Evolutionary conservation across 495 filamentous ascomycete genomes (phyloP).

Genomic region (Tuber brumale): DNA sequence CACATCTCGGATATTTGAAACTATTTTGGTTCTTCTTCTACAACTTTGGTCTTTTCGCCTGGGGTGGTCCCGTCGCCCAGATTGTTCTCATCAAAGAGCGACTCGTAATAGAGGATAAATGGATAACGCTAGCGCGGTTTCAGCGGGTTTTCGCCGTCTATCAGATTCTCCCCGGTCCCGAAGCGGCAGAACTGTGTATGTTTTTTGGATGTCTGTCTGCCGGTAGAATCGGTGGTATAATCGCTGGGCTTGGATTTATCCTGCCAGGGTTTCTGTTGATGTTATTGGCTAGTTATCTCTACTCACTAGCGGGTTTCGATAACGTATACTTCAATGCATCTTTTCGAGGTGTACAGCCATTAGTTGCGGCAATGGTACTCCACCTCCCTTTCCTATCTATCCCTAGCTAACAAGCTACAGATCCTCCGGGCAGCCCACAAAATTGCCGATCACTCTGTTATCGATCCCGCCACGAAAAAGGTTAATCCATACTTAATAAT

Average conservation of each 20-base stretch:
- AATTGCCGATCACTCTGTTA: constrained; percentile 42
- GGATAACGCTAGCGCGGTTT: constrained; percentile 43
- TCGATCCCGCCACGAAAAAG: constrained; percentile 39
- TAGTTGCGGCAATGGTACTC: constrained; percentile 44
- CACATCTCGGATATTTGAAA: constrained; percentile 31
- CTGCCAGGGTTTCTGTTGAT: constrained; percentile 44
- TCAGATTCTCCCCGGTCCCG: constrained; percentile 44
- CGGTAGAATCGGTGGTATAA: constrained; percentile 43
- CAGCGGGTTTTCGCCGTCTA: constrained; percentile 45
- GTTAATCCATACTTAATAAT: constrained; percentile 42
- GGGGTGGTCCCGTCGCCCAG: constrained; percentile 45
- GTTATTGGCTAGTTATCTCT: constrained; percentile 42
- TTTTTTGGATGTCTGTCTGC: constrained; percentile 44
- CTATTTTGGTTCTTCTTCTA: constrained; percentile 46
- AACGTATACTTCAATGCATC: constrained; percentile 43
- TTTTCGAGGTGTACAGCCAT: constrained; percentile 43
- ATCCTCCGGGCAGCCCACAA: constrained; percentile 43
- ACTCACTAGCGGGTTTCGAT: constrained; percentile 41
- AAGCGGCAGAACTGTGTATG: constrained; percentile 45
- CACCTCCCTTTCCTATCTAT: background rate
- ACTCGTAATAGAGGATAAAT: constrained; percentile 43
- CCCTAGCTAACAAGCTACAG: constrained; percentile 17
- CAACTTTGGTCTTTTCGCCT: constrained; percentile 44
- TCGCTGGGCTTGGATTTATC: constrained; percentile 43
- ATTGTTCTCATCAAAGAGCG: constrained; percentile 44